phyloP scores from a whole-genome alignment of 345 rosid species.

The Arabis alpina region DNA sequence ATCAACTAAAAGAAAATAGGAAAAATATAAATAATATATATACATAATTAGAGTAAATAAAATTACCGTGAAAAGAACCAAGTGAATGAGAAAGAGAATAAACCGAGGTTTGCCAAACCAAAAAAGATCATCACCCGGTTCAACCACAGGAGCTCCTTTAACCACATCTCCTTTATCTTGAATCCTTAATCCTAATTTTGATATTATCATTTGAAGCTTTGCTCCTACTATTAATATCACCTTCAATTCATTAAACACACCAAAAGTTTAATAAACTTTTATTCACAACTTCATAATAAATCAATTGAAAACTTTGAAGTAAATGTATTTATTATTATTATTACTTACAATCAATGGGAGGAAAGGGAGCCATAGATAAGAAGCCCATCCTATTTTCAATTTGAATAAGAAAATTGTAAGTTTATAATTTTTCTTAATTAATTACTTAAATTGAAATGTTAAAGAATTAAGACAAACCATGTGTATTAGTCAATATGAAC shows the following conservation, averaged over 20 bases:
- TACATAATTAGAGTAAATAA: not conserved
- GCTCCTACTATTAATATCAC: constrained; percentile 72
- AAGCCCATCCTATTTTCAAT: constrained; percentile 57
- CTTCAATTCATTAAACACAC: constrained; percentile 22
- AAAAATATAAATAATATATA: not conserved
- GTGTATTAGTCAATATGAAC: constrained; percentile 71
- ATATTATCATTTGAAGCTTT: constrained; percentile 84
- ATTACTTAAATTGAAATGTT: not conserved
- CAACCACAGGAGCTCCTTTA: constrained; percentile 88
- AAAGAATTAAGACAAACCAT: constrained; percentile 56
- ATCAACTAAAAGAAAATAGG: not conserved
- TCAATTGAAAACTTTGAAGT: not conserved
- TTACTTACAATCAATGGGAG: constrained; percentile 79
- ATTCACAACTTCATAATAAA: not conserved
- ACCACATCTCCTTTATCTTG: constrained; percentile 89
- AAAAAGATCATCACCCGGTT: constrained; percentile 91
- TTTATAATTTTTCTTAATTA: not conserved
- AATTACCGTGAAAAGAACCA: constrained; percentile 88
- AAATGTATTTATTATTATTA: not conserved
- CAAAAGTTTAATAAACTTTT: not conserved
- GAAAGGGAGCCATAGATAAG: constrained; percentile 85
- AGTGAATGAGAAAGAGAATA: constrained; percentile 81
- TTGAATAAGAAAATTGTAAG: not conserved
- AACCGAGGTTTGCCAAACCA: constrained; percentile 92
- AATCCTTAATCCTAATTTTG: constrained; percentile 76